phyloP scores from a whole-genome alignment of 2,329 filamentous ascomycete species.

The Sclerotinia spermophila region DNA sequence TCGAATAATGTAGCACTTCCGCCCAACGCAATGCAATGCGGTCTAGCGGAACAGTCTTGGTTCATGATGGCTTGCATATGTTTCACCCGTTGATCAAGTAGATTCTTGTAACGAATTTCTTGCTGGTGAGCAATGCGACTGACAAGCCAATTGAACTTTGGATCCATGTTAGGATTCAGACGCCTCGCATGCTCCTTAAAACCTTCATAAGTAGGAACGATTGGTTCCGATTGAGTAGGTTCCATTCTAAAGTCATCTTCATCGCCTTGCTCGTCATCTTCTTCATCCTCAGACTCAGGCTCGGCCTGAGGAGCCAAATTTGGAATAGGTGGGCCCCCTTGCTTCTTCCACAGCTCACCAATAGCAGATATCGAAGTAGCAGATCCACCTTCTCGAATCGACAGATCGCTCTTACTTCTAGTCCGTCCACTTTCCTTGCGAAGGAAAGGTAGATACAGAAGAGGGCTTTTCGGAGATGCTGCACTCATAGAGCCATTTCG shows the following conservation, averaged over 20 bases:
- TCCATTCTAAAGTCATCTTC: conserved; percentile 61
- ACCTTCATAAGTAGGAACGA: conserved; percentile 69
- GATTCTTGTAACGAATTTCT: conserved; percentile 69
- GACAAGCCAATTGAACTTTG: conserved; percentile 59
- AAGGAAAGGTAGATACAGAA: conserved; percentile 40
- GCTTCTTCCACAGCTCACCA: conserved; percentile 51
- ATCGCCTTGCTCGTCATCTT: conserved; percentile 60
- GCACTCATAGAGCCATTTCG: conserved; percentile 59
- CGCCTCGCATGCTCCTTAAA: conserved; percentile 71
- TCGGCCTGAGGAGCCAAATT: conserved; percentile 48
- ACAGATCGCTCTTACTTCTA: conserved; percentile 46
- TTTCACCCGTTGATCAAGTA: conserved; percentile 67
- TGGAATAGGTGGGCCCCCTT: conserved; percentile 56
- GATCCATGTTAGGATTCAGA: conserved; percentile 69
- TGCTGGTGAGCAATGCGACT: conserved; percentile 83
- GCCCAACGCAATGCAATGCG: conserved; percentile 62
- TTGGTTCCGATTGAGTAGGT: conserved; percentile 59
- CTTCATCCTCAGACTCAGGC: conserved; percentile 46
- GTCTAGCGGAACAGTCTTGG: conserved; percentile 56
- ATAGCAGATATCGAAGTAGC: conserved; percentile 35
- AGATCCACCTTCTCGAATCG: neutral
- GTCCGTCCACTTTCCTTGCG: conserved; percentile 51
- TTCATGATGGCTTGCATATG: conserved; percentile 60
- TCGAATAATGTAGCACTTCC: conserved; percentile 63
- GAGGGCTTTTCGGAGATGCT: conserved; percentile 48